Conservation (phyloP, 78 protist genomes). For the Acrasis kona region DNA sequence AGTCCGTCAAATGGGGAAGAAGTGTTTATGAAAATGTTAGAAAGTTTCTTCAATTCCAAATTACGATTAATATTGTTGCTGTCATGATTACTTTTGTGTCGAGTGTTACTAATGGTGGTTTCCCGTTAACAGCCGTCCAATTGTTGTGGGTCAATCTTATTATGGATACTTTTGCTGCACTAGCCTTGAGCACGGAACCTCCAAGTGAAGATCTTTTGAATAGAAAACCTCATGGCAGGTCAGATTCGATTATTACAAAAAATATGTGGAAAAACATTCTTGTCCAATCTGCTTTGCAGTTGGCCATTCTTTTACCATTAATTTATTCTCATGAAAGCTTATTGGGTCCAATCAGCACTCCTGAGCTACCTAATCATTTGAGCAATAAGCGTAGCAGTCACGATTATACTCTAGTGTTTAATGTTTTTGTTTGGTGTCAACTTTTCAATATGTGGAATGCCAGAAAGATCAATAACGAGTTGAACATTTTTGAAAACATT, state of each 20-base stretch:
- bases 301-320: slow-evolving; percentile 25
- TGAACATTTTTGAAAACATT: too few relatives aligned
- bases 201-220: slow-evolving; percentile 37
- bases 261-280: slow-evolving; percentile 52
- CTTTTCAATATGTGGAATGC: slow-evolving; percentile 73
- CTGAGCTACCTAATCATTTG: neutral
- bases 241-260: neutral
- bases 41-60: slow-evolving; percentile 71
- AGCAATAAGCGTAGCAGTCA: neutral
- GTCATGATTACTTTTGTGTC: slow-evolving; percentile 32
- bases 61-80: slow-evolving; percentile 74
- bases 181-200: slow-evolving; percentile 79
- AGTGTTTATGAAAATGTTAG: slow-evolving; percentile 59
- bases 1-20: slow-evolving; percentile 46
- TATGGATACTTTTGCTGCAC: slow-evolving; percentile 87
- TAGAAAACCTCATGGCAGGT: neutral
- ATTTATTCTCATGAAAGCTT: slow-evolving; percentile 6
- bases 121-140: slow-evolving; percentile 75
- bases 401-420: slow-evolving; percentile 69
- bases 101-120: too few relatives aligned
- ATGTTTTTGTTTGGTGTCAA: slow-evolving; percentile 56
- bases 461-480: slow-evolving; percentile 19
- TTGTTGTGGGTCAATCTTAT: slow-evolving; percentile 85
- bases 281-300: slow-evolving; percentile 37
- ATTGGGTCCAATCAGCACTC: neutral